Evolutionary conservation across 2,329 filamentous ascomycete species (phyloP).

Genomic region (Herpotrichia juniperi): DNA sequence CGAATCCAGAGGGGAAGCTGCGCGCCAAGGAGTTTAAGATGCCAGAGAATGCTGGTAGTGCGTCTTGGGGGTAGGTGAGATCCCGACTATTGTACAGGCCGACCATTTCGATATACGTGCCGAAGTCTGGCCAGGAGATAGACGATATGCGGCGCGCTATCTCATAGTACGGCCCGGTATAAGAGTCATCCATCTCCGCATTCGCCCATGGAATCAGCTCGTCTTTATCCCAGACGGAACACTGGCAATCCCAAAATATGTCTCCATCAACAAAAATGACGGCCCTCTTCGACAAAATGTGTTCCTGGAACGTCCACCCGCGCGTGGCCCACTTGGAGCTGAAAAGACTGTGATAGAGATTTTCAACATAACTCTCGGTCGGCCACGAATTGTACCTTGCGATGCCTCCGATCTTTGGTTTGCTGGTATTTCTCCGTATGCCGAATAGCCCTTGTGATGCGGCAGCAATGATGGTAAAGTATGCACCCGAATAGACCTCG

Average conservation of each 20-base stretch:
- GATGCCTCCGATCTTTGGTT: neutral
- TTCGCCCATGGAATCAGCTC: slow-evolving; percentile 4
- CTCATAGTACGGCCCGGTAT: neutral
- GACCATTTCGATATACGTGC: slow-evolving; percentile 6
- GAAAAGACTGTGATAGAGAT: slow-evolving; percentile 3
- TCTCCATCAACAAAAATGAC: slow-evolving; percentile 11
- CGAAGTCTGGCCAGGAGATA: slow-evolving; percentile 10
- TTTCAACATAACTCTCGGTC: neutral
- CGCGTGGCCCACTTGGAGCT: slow-evolving; percentile 13
- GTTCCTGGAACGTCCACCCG: slow-evolving; percentile 17
- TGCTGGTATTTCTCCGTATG: slow-evolving; percentile 17
- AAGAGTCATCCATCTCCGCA: neutral
- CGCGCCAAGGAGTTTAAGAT: slow-evolving; percentile 2
- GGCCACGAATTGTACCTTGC: neutral
- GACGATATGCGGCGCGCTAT: slow-evolving; percentile 4
- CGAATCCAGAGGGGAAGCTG: slow-evolving; percentile 8
- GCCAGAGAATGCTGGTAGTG: slow-evolving; percentile 9
- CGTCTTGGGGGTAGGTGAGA: slow-evolving; percentile 14
- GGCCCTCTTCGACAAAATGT: slow-evolving; percentile 10
- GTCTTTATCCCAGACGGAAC: slow-evolving; percentile 7
- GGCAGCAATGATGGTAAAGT: slow-evolving; percentile 16
- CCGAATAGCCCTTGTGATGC: slow-evolving; percentile 6
- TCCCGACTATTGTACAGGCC: slow-evolving; percentile 13
- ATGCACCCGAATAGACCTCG: slow-evolving; percentile 11
- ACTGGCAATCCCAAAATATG: slow-evolving; percentile 12